Percentiles rank a stretch among this genome's conserved stretches.
These are phyloP conservation scores for Tuctoria greenei DNA, from an alignment of 176 grass and related monocot species.

Conservation along the genomic window DNA sequence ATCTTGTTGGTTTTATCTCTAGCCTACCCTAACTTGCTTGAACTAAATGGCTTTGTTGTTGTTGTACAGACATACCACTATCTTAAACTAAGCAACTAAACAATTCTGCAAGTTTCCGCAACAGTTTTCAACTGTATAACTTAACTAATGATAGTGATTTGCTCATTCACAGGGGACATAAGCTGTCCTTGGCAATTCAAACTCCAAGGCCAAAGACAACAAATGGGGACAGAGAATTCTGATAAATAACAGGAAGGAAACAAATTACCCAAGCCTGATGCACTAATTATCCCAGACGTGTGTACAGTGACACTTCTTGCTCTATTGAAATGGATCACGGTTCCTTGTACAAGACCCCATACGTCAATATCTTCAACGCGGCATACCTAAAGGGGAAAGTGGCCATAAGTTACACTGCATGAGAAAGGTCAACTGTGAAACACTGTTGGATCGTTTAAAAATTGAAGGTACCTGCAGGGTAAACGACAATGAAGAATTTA, in stretches of 20 bases:
- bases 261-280: slow-evolving; percentile 74
- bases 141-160: not conserved
- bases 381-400: slow-evolving; percentile 66
- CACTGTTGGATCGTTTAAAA: too few species aligned
- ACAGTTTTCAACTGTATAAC: not conserved
- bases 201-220: not conserved
- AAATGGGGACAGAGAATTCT: not conserved
- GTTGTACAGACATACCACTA: not conserved
- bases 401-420: too few species aligned
- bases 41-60: not conserved
- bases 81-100: slow-evolving; percentile 16
- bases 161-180: not conserved
- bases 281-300: slow-evolving; percentile 71
- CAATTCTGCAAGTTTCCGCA: slow-evolving; percentile 1
- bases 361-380: slow-evolving; percentile 98
- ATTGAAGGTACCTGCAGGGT: slow-evolving; percentile 71
- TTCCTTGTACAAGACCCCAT: slow-evolving; percentile 88
- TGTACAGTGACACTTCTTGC: slow-evolving; percentile 77
- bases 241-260: slow-evolving; percentile 27
- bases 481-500: slow-evolving; percentile 92
- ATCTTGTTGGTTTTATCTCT: not conserved
- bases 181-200: not conserved
- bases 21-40: not conserved
- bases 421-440: too few species aligned
- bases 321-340: slow-evolving; percentile 88